Conservation (phyloP, 2,329 filamentous ascomycete species). For the Fusarium sp. region DNA sequence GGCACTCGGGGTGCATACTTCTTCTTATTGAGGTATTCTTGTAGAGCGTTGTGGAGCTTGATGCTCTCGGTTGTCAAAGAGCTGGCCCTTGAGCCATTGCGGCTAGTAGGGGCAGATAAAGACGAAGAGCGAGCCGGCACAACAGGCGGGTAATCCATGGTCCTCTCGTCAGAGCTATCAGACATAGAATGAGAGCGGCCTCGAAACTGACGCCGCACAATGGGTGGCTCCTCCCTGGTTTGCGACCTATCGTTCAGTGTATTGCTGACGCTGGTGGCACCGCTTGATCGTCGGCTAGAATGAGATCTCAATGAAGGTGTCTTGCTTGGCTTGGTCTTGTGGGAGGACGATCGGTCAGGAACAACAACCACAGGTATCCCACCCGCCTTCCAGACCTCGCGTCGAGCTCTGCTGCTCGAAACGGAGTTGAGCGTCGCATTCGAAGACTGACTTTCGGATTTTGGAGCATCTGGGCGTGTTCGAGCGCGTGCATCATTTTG, state of each 20-base stretch:
- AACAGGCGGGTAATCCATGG: constrained; percentile 72
- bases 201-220: constrained; percentile 60
- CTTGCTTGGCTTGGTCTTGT: constrained; percentile 65
- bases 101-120: constrained; percentile 74
- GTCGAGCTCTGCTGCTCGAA: constrained; percentile 69
- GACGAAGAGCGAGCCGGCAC: constrained; percentile 73
- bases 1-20: constrained; percentile 24
- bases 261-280: constrained; percentile 68
- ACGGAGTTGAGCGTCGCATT: constrained; percentile 65
- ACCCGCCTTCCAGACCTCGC: constrained; percentile 71
- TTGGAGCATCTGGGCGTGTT: constrained; percentile 50
- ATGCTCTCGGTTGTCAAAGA: constrained; percentile 73
- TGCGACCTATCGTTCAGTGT: constrained; percentile 61
- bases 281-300: constrained; percentile 70
- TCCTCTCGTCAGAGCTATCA: constrained; percentile 67
- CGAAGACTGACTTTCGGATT: constrained; percentile 66
- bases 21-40: constrained; percentile 48
- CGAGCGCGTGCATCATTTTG: constrained; percentile 50
- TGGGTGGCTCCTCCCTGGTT: constrained; percentile 60
- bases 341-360: constrained; percentile 70
- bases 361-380: constrained; percentile 75
- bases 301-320: constrained; percentile 72
- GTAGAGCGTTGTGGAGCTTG: constrained; percentile 66
- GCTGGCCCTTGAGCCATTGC: constrained; percentile 67
- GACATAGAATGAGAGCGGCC: constrained; percentile 64